Base-by-base conservation (phyloP, 257 asterid genomes). In the Thymus mandschuricus region DNA sequence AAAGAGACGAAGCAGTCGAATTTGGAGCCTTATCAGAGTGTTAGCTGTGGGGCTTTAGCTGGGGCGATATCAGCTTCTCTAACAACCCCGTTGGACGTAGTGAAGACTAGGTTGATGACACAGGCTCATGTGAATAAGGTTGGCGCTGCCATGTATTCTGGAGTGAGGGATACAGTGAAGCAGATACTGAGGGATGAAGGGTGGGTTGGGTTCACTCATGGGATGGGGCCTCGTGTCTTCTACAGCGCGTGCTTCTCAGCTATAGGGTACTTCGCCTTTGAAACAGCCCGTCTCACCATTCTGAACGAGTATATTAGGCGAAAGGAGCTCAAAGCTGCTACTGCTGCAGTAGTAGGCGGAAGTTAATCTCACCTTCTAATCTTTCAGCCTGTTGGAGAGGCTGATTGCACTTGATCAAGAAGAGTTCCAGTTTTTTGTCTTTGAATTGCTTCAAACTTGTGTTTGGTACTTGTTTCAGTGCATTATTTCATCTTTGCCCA, bases 71-170 rank as follows among this genome's bases (percentile, higher is more conserved):
- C 99, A 0, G 96, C 99, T 46, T 87, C 98, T 35, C 62, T 91
- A 82, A 94, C 99, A 30, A 94, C 99, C 29, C 98, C 99, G 1
- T 79, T 94, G 82, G 99, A 94, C 81, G 99, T 94, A 72, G 95
- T 94, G 64, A 94, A 94, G 81, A 94, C 99, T 13, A 85, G 98
- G 82, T 73, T 94, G 88, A 94, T 94, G 99, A 94, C 98, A 48
- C 99, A 89, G 78, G 86, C 68, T 66, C 97, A 81, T 33, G 81
- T 77, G 75, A 87, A 86, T 58, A 89, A 80, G 89, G 87, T 77
- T 45, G 72, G 91, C 61, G 87, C 92, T 34, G 96, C 71, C 1
- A 79, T 83, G 91, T 82, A 87, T 66, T 62, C 67, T 51, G 98
- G 97, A 29, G 82, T 92, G 33, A 60, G 80, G 0, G 71, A 84